A percentile compares a stretch with the other conserved stretches of the same genome.
These are phyloP conservation scores for Saccharomycopsis hybrid DNA, from an alignment of 1,139 yeast species.

Conservation along the genomic window DNA sequence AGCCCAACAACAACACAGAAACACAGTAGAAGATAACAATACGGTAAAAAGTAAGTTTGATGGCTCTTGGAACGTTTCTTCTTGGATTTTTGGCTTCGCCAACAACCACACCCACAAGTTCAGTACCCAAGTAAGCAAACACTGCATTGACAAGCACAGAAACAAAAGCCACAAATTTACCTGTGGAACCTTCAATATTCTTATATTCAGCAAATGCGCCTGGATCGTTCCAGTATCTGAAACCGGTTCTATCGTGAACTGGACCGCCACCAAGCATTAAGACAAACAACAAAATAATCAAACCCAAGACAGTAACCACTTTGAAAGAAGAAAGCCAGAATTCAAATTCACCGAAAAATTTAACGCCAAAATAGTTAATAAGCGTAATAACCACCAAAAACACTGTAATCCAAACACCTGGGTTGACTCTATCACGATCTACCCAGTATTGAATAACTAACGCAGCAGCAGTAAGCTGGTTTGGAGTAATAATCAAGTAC, in stretches of 20 bases:
- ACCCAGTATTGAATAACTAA: constrained; percentile 61
- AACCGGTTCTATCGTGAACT: constrained; percentile 53
- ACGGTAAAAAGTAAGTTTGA: constrained; percentile 70
- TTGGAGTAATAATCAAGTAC: constrained; percentile 61
- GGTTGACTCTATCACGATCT: constrained; percentile 38
- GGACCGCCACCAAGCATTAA: constrained; percentile 58
- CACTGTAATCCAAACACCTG: constrained; percentile 56
- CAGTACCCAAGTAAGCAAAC: constrained; percentile 74
- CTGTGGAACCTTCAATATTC: constrained; percentile 33
- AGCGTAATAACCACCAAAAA: constrained; percentile 39
- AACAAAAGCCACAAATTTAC: constrained; percentile 59
- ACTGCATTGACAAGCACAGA: constrained; percentile 68
- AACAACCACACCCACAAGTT: constrained; percentile 65
- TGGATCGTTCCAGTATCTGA: constrained; percentile 59
- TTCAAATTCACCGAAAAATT: constrained; percentile 54
- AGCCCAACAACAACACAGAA: constrained; percentile 65
- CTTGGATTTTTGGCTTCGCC: constrained; percentile 77
- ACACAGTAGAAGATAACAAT: constrained; percentile 62
- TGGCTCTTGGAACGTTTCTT: constrained; percentile 69
- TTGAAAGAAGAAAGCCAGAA: constrained; percentile 59
- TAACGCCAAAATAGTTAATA: constrained; percentile 34
- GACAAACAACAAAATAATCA: constrained; percentile 40
- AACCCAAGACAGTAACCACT: constrained; percentile 51
- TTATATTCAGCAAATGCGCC: constrained; percentile 51
- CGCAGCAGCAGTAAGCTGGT: constrained; percentile 49